Base-by-base conservation (phyloP, 2,329 filamentous ascomycete species). In the Pseudopithomyces chartarum region DNA sequence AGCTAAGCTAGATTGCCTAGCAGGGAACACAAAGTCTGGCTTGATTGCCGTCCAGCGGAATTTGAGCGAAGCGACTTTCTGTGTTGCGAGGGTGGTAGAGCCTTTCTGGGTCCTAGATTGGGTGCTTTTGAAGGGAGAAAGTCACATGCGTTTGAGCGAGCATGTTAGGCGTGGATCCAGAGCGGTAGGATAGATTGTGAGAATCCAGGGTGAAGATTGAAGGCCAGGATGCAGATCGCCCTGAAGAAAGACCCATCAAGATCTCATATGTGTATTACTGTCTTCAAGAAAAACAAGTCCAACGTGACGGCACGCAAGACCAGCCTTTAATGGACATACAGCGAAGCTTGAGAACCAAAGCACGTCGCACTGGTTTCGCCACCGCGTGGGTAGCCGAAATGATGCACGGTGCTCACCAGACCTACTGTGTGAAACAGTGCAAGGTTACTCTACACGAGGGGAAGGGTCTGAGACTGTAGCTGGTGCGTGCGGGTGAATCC, bases 61-160 rank as follows among this genome's bases (percentile, higher is more conserved):
- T 22, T n/a, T 50, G 34, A 50, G 47, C 46, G 47, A n/a, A 38
- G 20, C 40, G 34, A 22, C n/a, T 48, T 48, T 20, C 36, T 48
- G 32, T 33, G 32, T 19, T 48, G 22, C 12, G 32, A 15, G 6
- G 20, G 32, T 2, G 22, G 23, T 36, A 19, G 26, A 3, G 11
- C 26, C 32, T 39, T 20, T 10, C 4, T n/a, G 15, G 48, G 33
- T 22, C 12, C 36, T 47, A 29, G 26, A 20, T 26, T 12, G 38
- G 20, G 23, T 26, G 26, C 48, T 38, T 43, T 36, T 17, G 10
- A 26, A 17, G 48, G 36, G 11, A 42, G 26, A n/a, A 42, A n/a
- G 12, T 23, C 48, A 51, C 38, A 43, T 42, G 38, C 48, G 20
- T 22, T 7, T 26, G 38, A 20, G 33, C 11, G 38, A 51, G 48